A percentile compares a stretch with the other conserved stretches of the same genome.
These are phyloP conservation scores for Pleurozium schreberi DNA, from an alignment of 225 moss, liverwort and hornwort species.

Conservation along the genomic window DNA sequence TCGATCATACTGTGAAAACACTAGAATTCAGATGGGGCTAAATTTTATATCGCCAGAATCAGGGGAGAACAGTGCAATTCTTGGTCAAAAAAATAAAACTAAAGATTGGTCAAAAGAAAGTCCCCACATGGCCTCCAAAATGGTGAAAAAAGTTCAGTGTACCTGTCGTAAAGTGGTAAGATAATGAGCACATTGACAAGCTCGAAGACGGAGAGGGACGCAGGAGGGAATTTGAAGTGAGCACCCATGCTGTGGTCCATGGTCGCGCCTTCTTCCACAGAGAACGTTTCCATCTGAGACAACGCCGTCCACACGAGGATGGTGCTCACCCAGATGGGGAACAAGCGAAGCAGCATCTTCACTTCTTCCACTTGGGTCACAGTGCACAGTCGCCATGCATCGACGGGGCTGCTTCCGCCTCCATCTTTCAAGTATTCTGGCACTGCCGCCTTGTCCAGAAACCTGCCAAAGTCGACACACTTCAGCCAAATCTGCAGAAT, in stretches of 20 bases:
- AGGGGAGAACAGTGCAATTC: not conserved
- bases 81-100: not conserved
- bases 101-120: not conserved
- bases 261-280: conserved; percentile 40
- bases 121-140: not conserved
- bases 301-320: conserved; percentile 63
- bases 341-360: conserved; percentile 43
- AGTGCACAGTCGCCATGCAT: conserved; percentile 37
- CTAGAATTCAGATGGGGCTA: not conserved
- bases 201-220: conserved; percentile 48
- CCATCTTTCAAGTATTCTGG: not conserved
- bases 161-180: conserved; percentile 39
- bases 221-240: conserved; percentile 54
- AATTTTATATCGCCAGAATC: not conserved
- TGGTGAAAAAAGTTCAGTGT: not conserved
- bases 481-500: not conserved
- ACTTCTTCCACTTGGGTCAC: conserved; percentile 89
- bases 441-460: conserved; percentile 40
- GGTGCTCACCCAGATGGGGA: conserved; percentile 58
- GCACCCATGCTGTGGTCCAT: conserved; percentile 56
- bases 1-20: not conserved
- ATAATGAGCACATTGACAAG: conserved; percentile 41
- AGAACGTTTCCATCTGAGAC: conserved; percentile 77
- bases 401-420: not conserved
- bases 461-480: conserved; percentile 4